Base-by-base conservation (phyloP, 2,329 filamentous ascomycete species). In the Westerdykella sp. region DNA sequence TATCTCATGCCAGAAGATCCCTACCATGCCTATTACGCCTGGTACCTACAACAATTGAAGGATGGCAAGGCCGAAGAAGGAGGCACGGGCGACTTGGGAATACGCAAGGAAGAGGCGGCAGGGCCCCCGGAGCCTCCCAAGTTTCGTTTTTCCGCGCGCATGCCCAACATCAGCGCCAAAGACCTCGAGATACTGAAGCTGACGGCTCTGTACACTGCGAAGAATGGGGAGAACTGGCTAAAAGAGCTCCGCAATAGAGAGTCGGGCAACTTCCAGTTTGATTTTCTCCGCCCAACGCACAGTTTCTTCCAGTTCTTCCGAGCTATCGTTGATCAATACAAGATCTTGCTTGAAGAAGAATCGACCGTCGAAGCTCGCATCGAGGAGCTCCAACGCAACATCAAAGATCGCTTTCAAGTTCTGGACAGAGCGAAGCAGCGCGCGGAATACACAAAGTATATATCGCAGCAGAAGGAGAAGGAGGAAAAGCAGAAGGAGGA, bases 261-360 rank as follows among this genome's bases (percentile, higher is more conserved):
- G 71, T 79, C 85, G 14, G 80, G 85, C 60, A 97, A 96, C 68
- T 89, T 83, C 54, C 91, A 98, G 65, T 98, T 97, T 66, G 89
- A 96, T 68, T 98, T 98, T 62, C 75, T 98, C 41, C 83, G 91
- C 42, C 88, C 90, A 13, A 94, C 95, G 60, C 93, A 98, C 73
- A 95, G 87, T 59, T 83, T 96, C 50, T 89, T 97, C 72, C 90
- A 91, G 65, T 97, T 93, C 72, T 97, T 96, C 69, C 87, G 88
- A 55, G 81, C 90, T 51, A 77, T 95, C 46, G 83, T 96, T 47
- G 91, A 97, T 55, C 93, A 98, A 65, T 97, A 97, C 67, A 85
- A 85, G n/a, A 76, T 84, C 40, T 71, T 96, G 23, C 63, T 95
- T 6, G 80, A 85, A 53, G 83, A 83, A 10, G 81, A 83, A 21